A percentile compares a stretch with the other conserved stretches of the same genome.
These are phyloP conservation scores for Magnolia officinalis DNA, from an alignment of 164 flowering plant genomes.

Conservation along the genomic window DNA sequence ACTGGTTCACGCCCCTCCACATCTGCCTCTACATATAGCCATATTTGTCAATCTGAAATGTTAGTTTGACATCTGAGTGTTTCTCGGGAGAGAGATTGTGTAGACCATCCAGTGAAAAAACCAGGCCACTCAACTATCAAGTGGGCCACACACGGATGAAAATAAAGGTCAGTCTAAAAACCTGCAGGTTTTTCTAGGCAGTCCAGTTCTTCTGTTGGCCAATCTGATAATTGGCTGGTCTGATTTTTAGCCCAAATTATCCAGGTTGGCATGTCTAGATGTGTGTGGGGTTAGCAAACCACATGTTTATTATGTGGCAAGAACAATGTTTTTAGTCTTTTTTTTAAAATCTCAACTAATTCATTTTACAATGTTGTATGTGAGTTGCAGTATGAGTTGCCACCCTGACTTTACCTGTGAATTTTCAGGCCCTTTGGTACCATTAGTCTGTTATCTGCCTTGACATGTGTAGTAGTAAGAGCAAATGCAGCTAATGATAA, in stretches of 20 bases:
- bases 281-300: too few relatives aligned
- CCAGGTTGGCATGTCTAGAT: too few relatives aligned
- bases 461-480: slow-evolving; percentile 80
- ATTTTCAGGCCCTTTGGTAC: slow-evolving; percentile 77
- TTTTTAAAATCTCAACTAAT: background rate
- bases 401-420: background rate
- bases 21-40: background rate
- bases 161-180: too few relatives aligned
- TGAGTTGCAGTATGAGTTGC: background rate
- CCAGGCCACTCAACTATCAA: too few relatives aligned
- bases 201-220: too few relatives aligned
- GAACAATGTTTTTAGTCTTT: background rate
- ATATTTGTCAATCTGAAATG: too few relatives aligned
- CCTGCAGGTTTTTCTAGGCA: too few relatives aligned
- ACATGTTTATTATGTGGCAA: too few relatives aligned
- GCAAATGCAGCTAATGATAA: slow-evolving; percentile 42
- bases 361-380: background rate
- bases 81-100: background rate
- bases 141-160: too few relatives aligned
- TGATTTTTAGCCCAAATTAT: too few relatives aligned
- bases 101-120: background rate
- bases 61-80: background rate
- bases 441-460: slow-evolving; percentile 59
- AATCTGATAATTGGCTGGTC: too few relatives aligned
- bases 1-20: background rate